A percentile compares a stretch with the other conserved stretches of the same genome.
These are phyloP conservation scores for Friedmanniomyces endolithicus DNA, from an alignment of 495 filamentous ascomycete genomes.

Conservation along the genomic window DNA sequence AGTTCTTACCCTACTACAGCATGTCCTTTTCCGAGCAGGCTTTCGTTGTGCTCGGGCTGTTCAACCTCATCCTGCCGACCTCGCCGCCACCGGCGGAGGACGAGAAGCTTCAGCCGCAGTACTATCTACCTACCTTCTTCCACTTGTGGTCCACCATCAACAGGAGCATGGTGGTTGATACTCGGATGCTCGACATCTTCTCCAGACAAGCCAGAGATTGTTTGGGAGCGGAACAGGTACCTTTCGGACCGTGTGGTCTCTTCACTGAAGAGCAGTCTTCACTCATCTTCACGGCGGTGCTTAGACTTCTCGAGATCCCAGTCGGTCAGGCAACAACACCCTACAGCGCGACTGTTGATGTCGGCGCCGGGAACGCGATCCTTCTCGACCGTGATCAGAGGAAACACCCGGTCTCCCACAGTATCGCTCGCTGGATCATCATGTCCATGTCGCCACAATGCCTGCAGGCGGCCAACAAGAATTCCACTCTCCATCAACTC, in stretches of 20 bases:
- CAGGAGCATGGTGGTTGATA: slow-evolving; percentile 76
- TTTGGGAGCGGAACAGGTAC: slow-evolving; percentile 56
- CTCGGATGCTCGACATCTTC: slow-evolving; percentile 75
- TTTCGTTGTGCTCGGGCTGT: slow-evolving; percentile 71
- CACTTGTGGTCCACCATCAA: slow-evolving; percentile 92
- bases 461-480: slow-evolving; percentile 49
- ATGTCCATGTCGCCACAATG: slow-evolving; percentile 84
- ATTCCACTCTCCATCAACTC: slow-evolving; percentile 67
- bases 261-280: slow-evolving; percentile 87
- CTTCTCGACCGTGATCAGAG: slow-evolving; percentile 82
- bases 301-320: slow-evolving; percentile 86
- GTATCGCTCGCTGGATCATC: slow-evolving; percentile 90
- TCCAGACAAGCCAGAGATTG: slow-evolving; percentile 78
- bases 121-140: slow-evolving; percentile 83
- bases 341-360: slow-evolving; percentile 71
- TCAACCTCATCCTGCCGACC: slow-evolving; percentile 82
- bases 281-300: slow-evolving; percentile 80
- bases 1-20: slow-evolving; percentile 89
- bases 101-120: slow-evolving; percentile 60
- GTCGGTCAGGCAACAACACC: slow-evolving; percentile 92
- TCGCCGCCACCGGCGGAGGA: slow-evolving; percentile 59
- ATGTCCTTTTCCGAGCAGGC: slow-evolving; percentile 82
- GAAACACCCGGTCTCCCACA: slow-evolving; percentile 81
- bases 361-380: slow-evolving; percentile 65
- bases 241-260: slow-evolving; percentile 78